Conservation (phyloP, 768 basidiomycete species). For the Auriscalpium orientale region DNA sequence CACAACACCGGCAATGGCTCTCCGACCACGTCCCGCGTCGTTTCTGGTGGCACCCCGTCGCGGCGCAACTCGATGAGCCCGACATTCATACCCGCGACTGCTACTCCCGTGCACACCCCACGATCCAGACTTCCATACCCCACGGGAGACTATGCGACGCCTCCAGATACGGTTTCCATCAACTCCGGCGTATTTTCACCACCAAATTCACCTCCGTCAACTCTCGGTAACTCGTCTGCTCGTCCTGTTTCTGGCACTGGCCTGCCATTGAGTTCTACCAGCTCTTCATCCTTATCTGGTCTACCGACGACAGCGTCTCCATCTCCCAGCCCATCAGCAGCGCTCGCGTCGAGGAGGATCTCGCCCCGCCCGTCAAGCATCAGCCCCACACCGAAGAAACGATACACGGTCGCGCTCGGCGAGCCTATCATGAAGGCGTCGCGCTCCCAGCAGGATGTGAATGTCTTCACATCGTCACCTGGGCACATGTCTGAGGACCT, state of each 20-base stretch:
- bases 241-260: constrained; percentile 45
- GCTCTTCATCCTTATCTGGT: constrained; percentile 17
- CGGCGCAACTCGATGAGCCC: constrained; percentile 49
- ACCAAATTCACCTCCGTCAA: constrained; percentile 39
- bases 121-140: constrained; percentile 71
- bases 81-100: constrained; percentile 42
- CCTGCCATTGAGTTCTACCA: constrained; percentile 25
- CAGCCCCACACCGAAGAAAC: constrained; percentile 63
- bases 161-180: constrained; percentile 35
- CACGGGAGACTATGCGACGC: constrained; percentile 74
- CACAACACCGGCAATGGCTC: constrained; percentile 29
- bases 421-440: constrained; percentile 46
- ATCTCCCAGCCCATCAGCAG: constrained; percentile 19
- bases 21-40: constrained; percentile 2
- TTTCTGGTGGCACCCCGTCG: constrained; percentile 22
- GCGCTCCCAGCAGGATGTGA: constrained; percentile 21
- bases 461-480: constrained; percentile 14
- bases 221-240: constrained; percentile 10
- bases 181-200: constrained; percentile 40
- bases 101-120: constrained; percentile 28
- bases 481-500: constrained; percentile 13
- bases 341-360: constrained; percentile 26
- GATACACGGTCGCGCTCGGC: constrained; percentile 82
- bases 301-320: constrained; percentile 14
- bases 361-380: constrained; percentile 48